phyloP scores from a whole-genome alignment of 768 basidiomycete genomes.

The Termitomyces sp. region DNA sequence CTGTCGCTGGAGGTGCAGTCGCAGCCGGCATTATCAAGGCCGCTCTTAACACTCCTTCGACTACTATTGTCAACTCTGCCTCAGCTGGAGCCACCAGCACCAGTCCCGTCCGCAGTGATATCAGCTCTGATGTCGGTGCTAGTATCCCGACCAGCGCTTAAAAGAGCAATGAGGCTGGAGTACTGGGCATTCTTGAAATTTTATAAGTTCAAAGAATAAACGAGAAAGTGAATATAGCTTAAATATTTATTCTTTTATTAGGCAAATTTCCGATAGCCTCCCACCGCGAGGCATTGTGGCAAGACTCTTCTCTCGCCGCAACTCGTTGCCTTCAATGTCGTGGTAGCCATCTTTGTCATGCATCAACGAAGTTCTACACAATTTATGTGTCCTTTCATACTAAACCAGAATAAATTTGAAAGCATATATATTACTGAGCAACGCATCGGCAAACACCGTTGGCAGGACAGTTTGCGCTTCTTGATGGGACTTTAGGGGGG shows the following conservation, averaged over 20 bases:
- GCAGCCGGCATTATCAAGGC: slow-evolving; percentile 6
- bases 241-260: neutral
- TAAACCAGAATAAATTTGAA: too few species aligned
- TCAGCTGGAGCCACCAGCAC: neutral
- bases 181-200: neutral
- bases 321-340: too few species aligned
- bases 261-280: neutral
- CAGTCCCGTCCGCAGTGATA: neutral
- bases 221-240: neutral
- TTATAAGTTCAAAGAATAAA: neutral
- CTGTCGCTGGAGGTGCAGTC: slow-evolving; percentile 9
- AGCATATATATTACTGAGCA: too few species aligned
- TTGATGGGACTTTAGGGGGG: too few species aligned
- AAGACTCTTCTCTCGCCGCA: neutral
- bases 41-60: neutral
- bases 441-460: too few species aligned
- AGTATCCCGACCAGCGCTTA: neutral
- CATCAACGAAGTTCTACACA: too few species aligned
- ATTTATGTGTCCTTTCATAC: too few species aligned
- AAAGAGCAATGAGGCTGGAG: too few species aligned
- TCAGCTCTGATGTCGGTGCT: neutral
- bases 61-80: neutral
- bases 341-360: too few species aligned
- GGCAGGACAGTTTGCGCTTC: too few species aligned
- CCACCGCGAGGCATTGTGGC: neutral